Conservation (phyloP, 2,329 filamentous ascomycete genomes). For the Fusarium multiceps region DNA sequence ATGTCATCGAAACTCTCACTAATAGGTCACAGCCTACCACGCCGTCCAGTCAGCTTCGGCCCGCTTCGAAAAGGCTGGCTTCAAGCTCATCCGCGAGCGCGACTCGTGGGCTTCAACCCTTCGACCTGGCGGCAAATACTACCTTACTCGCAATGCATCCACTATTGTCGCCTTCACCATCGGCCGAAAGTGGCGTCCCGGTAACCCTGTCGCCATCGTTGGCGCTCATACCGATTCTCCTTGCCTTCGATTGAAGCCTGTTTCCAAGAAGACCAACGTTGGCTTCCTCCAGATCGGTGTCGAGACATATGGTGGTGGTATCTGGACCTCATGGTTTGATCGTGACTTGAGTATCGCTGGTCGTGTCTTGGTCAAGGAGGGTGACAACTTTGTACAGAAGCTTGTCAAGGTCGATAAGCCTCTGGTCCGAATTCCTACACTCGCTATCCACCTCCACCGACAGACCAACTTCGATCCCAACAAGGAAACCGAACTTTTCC, state of each 20-base stretch:
- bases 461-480: constrained; percentile 90
- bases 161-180: constrained; percentile 94
- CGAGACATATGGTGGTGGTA: constrained; percentile 94
- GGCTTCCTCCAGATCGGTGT: constrained; percentile 96
- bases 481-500: constrained; percentile 96
- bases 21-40: constrained; percentile 79
- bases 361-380: constrained; percentile 81
- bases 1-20: constrained; percentile 12
- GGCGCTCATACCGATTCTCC: constrained; percentile 97
- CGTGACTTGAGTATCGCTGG: constrained; percentile 92
- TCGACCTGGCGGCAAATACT: constrained; percentile 92
- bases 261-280: constrained; percentile 86
- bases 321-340: constrained; percentile 99
- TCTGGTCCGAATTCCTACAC: constrained; percentile 89
- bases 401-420: constrained; percentile 92
- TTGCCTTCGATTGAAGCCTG: constrained; percentile 90
- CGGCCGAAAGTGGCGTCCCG: constrained; percentile 88
- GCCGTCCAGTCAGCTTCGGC: constrained; percentile 83
- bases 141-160: constrained; percentile 91
- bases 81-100: constrained; percentile 88
- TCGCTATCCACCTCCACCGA: constrained; percentile 94
- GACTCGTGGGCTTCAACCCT: constrained; percentile 87
- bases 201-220: constrained; percentile 91
- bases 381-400: constrained; percentile 80
- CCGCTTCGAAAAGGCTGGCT: constrained; percentile 84